Base-by-base conservation (phyloP, 768 basidiomycete species). In the Fomitopsis serialis region DNA sequence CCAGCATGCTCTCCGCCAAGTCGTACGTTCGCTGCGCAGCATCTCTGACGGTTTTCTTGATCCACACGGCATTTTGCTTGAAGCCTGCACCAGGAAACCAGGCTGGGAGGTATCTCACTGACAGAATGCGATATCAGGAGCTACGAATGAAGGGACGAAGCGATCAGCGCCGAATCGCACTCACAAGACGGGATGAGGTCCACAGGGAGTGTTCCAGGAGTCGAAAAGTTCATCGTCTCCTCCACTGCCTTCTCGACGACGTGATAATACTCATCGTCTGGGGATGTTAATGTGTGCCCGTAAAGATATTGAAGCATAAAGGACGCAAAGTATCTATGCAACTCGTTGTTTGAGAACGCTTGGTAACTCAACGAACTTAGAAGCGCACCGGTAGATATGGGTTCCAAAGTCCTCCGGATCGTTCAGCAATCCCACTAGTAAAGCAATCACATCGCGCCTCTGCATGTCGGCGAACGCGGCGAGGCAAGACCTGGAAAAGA, bases 81-180 rank as follows among this genome's bases (percentile, higher is more conserved):
- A 72, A 72, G 0, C 66, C 64, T 8, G 69, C 67, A n/a, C 75
- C 73, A 0, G 75, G 75, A 37, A 72, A 57, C 76, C 74, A 76
- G 2, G 62, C 32, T 7, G 74, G 74, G 19, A 76, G 42, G 35
- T 57, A 53, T 10, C 43, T 47, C 48, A 57, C 56, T 57, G n/a
- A n/a, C n/a, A n/a, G n/a, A n/a, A n/a, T 53, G n/a, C n/a, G n/a
- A 42, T n/a, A 54, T 50, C 15, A 48, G 44, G 7, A 45, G n/a
- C n/a, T n/a, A n/a, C n/a, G n/a, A n/a, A n/a, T n/a, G n/a, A n/a
- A 32, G 11, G 29, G 6, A 32, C 37, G 11, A 25, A 2, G 15
- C 21, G n/a, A 11, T n/a, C n/a, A 22, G 24, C 36, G 21, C 21
- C 2, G 15, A 43, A 21, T 1, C 23, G 19, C n/a, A 48, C 68